Evolutionary conservation across 2,329 filamentous ascomycete species (phyloP).

Genomic region (Penicillium sp.): DNA sequence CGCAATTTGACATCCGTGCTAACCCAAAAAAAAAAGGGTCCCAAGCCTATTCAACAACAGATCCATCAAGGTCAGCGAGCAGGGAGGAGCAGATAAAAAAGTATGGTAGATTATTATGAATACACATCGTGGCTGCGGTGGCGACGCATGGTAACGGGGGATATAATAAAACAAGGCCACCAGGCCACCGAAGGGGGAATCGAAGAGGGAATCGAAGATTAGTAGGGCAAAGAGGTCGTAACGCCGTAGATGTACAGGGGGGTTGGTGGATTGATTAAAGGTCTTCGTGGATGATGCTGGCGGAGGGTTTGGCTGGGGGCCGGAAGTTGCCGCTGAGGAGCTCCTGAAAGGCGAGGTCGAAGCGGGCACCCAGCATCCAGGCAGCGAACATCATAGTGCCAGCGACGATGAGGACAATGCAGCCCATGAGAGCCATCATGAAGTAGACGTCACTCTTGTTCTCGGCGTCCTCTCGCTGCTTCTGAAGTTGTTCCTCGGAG

Average conservation of each 20-base stretch:
- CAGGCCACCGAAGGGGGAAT: conserved; percentile 30
- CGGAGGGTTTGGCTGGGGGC: conserved; percentile 35
- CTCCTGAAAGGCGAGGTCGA: conserved; percentile 70
- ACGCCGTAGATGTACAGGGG: conserved; percentile 29
- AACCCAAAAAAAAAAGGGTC: conserved; percentile 21
- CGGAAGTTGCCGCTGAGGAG: conserved; percentile 55
- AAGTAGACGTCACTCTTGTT: conserved; percentile 61
- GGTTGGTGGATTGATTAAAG: conserved; percentile 38
- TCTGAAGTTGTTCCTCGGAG: conserved; percentile 61
- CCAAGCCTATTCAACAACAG: neutral
- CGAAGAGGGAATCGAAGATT: conserved; percentile 30
- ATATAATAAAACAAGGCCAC: conserved; percentile 35
- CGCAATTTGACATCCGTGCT: conserved; percentile 99
- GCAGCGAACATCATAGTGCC: conserved; percentile 77
- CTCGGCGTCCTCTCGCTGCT: conserved; percentile 54
- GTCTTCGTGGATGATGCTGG: conserved; percentile 42
- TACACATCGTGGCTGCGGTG: conserved; percentile 33
- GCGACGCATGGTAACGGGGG: conserved; percentile 17
- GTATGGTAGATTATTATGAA: conserved; percentile 37
- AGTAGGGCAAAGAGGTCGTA: conserved; percentile 34
- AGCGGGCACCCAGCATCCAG: conserved; percentile 79
- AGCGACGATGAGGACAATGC: conserved; percentile 75
- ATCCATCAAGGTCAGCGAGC: neutral
- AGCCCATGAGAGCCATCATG: conserved; percentile 69
- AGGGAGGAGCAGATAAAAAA: conserved; percentile 10